Evolutionary conservation across 129 eudicot species (phyloP).

Genomic region (Centaurea solstitialis): DNA sequence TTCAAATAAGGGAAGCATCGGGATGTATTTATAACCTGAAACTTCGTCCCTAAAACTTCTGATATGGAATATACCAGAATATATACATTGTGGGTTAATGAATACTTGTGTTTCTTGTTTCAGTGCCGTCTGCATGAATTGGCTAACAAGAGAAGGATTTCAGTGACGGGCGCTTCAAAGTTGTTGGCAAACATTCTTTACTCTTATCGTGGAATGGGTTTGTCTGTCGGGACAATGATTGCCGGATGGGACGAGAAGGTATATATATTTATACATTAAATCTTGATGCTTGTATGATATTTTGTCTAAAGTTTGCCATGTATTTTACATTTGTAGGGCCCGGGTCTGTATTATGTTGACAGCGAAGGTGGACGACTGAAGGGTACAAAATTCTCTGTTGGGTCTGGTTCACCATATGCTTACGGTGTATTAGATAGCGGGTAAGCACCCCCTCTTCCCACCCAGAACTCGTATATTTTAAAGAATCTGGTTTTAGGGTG

Average conservation of each 20-base stretch:
- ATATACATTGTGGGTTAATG: background rate
- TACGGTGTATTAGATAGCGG: slow-evolving; percentile 97
- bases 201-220: slow-evolving; percentile 94
- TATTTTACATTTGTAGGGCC: slow-evolving; percentile 59
- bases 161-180: slow-evolving; percentile 96
- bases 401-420: slow-evolving; percentile 99
- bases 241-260: slow-evolving; percentile 98
- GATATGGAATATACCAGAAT: background rate
- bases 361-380: slow-evolving; percentile 99
- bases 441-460: slow-evolving; percentile 36
- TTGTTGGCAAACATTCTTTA: slow-evolving; percentile 79
- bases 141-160: slow-evolving; percentile 90
- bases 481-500: background rate
- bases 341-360: slow-evolving; percentile 96
- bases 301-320: background rate
- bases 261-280: background rate
- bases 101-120: slow-evolving; percentile 11
- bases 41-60: background rate
- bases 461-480: background rate
- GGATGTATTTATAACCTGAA: background rate
- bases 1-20: background rate
- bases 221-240: slow-evolving; percentile 93
- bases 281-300: background rate
- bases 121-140: slow-evolving; percentile 86
- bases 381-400: slow-evolving; percentile 93